phyloP scores from a whole-genome alignment of 2,329 filamentous ascomycete genomes.

The Gaeumannomyces tritici region DNA sequence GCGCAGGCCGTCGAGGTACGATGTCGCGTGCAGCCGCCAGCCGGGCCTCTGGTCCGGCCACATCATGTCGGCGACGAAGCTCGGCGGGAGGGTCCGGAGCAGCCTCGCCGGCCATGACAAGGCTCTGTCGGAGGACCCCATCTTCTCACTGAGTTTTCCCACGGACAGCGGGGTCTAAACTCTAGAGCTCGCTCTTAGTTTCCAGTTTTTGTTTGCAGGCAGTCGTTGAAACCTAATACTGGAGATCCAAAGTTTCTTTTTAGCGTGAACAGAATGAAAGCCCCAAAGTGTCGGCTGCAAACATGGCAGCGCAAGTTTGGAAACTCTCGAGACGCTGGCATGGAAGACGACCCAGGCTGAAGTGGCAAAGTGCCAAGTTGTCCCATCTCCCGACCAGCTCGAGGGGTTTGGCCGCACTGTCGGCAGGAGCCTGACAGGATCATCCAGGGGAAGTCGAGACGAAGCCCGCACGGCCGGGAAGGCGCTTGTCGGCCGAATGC shows the following conservation, averaged over 20 bases:
- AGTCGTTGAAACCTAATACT: neutral
- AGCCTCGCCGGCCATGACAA: neutral
- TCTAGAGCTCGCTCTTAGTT: neutral
- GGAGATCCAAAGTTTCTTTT: neutral
- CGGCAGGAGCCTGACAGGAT: neutral
- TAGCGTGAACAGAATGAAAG: neutral
- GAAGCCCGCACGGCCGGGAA: neutral
- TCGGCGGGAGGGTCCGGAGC: slow-evolving; percentile 16
- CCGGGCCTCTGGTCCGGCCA: slow-evolving; percentile 19
- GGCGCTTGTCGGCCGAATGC: neutral
- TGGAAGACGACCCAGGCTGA: neutral
- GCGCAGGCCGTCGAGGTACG: slow-evolving; percentile 39
- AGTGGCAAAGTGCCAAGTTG: neutral
- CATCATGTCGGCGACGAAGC: slow-evolving; percentile 20
- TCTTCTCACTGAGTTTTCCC: neutral
- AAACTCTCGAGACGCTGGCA: neutral
- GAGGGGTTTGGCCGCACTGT: too few relatives aligned
- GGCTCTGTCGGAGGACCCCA: neutral
- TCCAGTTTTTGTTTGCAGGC: neutral
- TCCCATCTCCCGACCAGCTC: neutral
- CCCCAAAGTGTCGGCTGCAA: neutral
- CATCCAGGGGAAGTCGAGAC: neutral
- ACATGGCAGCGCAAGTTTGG: neutral
- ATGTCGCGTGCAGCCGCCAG: slow-evolving; percentile 26
- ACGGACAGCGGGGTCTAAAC: neutral